Evolutionary conservation across 1,284 basidiomycete genomes (phyloP), one percentile per base, ranked within the genome.

Genomic region (Phaffia rhodozyma): DNA sequence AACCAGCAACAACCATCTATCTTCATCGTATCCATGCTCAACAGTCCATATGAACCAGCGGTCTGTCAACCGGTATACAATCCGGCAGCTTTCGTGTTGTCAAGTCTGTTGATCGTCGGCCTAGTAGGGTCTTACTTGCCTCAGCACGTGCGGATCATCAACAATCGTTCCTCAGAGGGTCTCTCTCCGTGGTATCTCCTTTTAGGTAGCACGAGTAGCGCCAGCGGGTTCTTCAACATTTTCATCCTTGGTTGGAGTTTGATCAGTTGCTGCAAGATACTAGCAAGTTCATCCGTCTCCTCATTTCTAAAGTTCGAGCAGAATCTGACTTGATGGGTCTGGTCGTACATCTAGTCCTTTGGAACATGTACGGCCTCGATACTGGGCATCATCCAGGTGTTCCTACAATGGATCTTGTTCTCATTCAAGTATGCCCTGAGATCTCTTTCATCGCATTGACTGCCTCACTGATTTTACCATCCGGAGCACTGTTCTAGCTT

Each of bases 171-270:
- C 0, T 92, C 89, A 0, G 84, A 92, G 69, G 92, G 92, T 0
- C 84, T 96, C 67, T 91, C 88, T 66, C 90, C 91, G 3, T 89
- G 89, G 84, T 98, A 90, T 73, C 78, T 97, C n/a, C 79, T 97
- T 2, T 81, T 97, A 0, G 96, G 96, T 13, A 87, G 88, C 64
- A 94, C 90, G 1, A 87, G 86, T 13, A 82, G 83, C 20, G 86
- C 87, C 1, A 84, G 87, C 0, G 86, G 82, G 0, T 82, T 91
- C 81, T 78, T 92, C 60, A 92, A 92, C 72, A 84, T 93, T 83
- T 87, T 96, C 34, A 85, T 90, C 4, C 82, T 97, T 67, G 91
- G 97, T 72, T 97, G 89, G 83, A 83, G 85, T 0, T 79, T 91
- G 56, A 81, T 97, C 60, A 82, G 80, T 61, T 97, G 93, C 73